Evolutionary conservation across 2,329 filamentous ascomycete genomes (phyloP).

Genomic region (Amesomyces nigricolor): DNA sequence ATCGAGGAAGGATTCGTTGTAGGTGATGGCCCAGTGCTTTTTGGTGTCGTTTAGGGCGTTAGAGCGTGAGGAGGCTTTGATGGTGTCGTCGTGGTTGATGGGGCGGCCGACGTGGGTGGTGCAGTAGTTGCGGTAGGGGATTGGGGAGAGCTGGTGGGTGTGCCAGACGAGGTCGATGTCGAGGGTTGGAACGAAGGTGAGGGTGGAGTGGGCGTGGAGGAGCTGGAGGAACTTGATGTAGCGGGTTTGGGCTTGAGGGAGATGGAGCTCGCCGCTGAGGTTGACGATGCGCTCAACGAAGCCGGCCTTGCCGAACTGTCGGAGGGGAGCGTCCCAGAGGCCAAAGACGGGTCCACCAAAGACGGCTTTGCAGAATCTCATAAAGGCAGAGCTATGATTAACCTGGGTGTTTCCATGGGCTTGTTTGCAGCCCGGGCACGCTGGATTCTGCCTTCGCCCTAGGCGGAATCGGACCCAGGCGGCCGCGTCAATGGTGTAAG

Average conservation of each 20-base stretch:
- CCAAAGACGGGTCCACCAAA: conserved; percentile 2
- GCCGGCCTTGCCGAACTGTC: conserved; percentile 6
- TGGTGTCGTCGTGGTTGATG: conserved; percentile 15
- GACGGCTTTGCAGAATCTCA: background rate
- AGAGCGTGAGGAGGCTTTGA: background rate
- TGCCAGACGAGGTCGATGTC: conserved; percentile 20
- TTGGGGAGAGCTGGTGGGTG: conserved; percentile 15
- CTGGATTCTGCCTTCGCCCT: background rate
- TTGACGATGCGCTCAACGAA: conserved; percentile 5
- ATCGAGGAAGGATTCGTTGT: conserved; percentile 1
- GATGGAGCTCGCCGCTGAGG: background rate
- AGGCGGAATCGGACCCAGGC: conserved; percentile 3
- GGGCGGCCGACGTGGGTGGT: conserved; percentile 3
- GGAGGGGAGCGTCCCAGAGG: conserved; percentile 11
- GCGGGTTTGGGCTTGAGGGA: background rate
- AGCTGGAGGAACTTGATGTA: conserved; percentile 13
- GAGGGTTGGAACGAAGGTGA: conserved; percentile 12
- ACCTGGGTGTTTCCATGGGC: background rate
- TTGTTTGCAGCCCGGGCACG: background rate
- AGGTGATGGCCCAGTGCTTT: background rate
- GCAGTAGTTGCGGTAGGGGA: conserved; percentile 13
- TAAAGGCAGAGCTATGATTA: background rate
- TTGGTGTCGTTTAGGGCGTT: background rate
- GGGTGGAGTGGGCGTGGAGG: background rate
- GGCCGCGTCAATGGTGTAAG: conserved; percentile 1